These are phyloP conservation scores for Kodamaea sp. DNA, from an alignment of 1,139 yeast species.

Conservation along the genomic window DNA sequence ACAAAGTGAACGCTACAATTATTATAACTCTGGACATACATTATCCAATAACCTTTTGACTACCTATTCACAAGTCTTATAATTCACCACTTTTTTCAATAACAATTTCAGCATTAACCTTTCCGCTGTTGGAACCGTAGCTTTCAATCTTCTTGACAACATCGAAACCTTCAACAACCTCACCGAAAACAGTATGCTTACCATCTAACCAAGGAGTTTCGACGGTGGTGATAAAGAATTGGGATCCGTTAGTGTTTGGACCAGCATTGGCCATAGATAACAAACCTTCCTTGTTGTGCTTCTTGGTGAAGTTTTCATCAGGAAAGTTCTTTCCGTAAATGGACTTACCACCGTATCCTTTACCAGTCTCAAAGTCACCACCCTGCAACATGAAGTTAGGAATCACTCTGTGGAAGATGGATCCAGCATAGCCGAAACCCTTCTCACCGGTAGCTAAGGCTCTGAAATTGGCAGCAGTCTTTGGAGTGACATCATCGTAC, in stretches of 20 bases:
- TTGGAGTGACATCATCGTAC: constrained; percentile 93
- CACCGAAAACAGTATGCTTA: constrained; percentile 44
- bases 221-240: constrained; percentile 45
- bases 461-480: constrained; percentile 97
- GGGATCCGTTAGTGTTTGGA: constrained; percentile 45
- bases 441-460: constrained; percentile 96
- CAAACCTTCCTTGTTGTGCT: constrained; percentile 39
- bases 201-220: constrained; percentile 48
- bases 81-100: constrained; percentile 43
- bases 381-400: constrained; percentile 49
- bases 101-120: constrained; percentile 29
- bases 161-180: constrained; percentile 42
- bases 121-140: constrained; percentile 34
- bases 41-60: neutral
- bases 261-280: constrained; percentile 48
- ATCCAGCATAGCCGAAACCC: constrained; percentile 90
- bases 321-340: constrained; percentile 40
- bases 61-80: constrained; percentile 4
- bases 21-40: too few relatives aligned
- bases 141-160: constrained; percentile 40
- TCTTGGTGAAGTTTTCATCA: constrained; percentile 39
- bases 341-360: constrained; percentile 44
- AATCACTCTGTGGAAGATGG: constrained; percentile 53
- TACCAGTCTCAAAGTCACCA: constrained; percentile 44
- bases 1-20: too few relatives aligned